phyloP scores from a whole-genome alignment of 805 yeast genomes.

The Wickerhamiella parazyma region DNA sequence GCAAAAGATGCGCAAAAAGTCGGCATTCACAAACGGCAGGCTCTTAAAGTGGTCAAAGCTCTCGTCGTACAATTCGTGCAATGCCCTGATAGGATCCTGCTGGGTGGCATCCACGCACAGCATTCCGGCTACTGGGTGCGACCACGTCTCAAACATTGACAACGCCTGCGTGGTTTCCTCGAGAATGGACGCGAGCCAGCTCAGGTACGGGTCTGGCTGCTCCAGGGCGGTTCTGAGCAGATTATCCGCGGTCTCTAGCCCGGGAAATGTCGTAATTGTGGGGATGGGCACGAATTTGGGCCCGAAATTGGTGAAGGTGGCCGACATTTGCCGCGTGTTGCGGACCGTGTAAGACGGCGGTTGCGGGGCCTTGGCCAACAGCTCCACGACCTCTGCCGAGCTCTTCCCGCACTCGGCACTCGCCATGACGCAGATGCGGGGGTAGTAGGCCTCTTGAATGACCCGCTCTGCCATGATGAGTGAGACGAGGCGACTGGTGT shows the following conservation, averaged over 20 bases:
- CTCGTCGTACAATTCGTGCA: slow-evolving; percentile 39
- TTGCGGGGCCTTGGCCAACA: slow-evolving; percentile 1
- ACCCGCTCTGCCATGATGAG: not conserved
- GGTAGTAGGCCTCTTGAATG: slow-evolving; percentile 1
- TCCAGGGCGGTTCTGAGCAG: slow-evolving; percentile 10
- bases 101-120: slow-evolving; percentile 49
- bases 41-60: slow-evolving; percentile 26
- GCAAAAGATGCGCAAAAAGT: slow-evolving; percentile 43
- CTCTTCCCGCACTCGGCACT: not conserved
- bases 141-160: slow-evolving; percentile 45
- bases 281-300: slow-evolving; percentile 30
- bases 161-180: not conserved
- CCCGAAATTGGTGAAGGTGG: slow-evolving; percentile 38
- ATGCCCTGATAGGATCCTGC: slow-evolving; percentile 42
- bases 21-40: slow-evolving; percentile 54
- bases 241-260: slow-evolving; percentile 10
- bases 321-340: slow-evolving; percentile 39
- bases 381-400: not conserved
- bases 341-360: slow-evolving; percentile 35
- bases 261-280: slow-evolving; percentile 11
- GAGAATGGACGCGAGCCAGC: slow-evolving; percentile 5
- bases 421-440: not conserved
- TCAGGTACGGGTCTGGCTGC: not conserved
- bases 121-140: slow-evolving; percentile 72
- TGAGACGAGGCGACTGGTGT: not conserved